Base-by-base conservation (phyloP, 2,329 filamentous ascomycete genomes). In the Dryadomyces quercivorus region DNA sequence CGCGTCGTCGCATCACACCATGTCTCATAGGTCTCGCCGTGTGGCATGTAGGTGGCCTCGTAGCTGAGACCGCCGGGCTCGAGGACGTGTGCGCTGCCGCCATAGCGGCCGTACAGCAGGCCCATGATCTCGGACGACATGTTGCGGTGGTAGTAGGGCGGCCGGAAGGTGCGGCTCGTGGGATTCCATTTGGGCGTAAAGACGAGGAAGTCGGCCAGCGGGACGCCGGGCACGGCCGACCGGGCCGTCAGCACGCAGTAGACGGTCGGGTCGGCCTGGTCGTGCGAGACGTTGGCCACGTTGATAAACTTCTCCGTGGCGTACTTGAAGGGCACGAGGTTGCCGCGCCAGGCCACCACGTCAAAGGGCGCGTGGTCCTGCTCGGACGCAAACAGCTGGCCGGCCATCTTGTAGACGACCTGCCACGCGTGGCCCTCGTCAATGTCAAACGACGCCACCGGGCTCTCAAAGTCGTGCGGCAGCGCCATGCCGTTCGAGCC, bases 301-400 rank as follows among this genome's bases (percentile, higher is more conserved):
- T 76, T 75, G 73, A 84, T 63, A 71, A 84, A 69, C 55, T 76
- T 77, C 8, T 74, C 76, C 4, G 80, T 63, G 51, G 76, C 76
- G 61, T 80, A 80, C 63, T 79, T 79, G 66, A 73, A 78, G 0
- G 76, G 76, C 53, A 80, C 80, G 61, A 85, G 84, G 52, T 78
- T 81, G n/a, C 83, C 83, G 60, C 86, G 82, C 83, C 84, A 86
- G 2, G 81, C 83, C 0, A 86, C 57, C 1, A 58, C 83, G 60
- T 87, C 83, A 61, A 86, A 88, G 0, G 84, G 84, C 2, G 76
- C 82, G 63, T 86, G 83, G 21, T 71, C 71, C 63, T 87, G 84
- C 21, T 72, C 74, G 54, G 76, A 80, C 21, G 69, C 70, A 61
- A 83, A 85, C 42, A 85, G 75, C 45, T 75, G 73, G 1, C 82